Evolutionary conservation across 2,329 filamentous ascomycete species (phyloP).

Genomic region (Colletotrichum echinochloae): DNA sequence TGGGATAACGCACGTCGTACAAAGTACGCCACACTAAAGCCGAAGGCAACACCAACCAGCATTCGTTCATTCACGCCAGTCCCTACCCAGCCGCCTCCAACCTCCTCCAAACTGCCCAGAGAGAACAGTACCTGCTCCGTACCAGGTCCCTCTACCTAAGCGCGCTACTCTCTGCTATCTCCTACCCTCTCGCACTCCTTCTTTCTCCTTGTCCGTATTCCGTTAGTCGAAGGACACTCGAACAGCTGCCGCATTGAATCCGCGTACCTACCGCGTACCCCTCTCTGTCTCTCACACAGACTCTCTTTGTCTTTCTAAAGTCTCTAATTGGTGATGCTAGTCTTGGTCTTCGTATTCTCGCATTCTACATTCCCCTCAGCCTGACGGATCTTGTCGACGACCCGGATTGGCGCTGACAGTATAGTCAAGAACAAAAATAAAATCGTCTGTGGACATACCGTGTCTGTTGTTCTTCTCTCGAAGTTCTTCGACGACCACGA

Average conservation of each 20-base stretch:
- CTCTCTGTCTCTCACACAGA: background rate
- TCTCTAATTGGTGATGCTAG: background rate
- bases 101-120: background rate
- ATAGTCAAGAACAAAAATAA: background rate
- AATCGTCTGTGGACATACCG: background rate
- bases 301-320: slow-evolving; percentile 2
- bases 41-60: background rate
- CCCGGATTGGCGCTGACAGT: background rate
- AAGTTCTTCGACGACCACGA: slow-evolving; percentile 4
- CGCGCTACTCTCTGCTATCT: slow-evolving; percentile 18
- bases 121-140: background rate
- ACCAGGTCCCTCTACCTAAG: too few species aligned
- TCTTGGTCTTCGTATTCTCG: background rate
- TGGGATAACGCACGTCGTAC: slow-evolving; percentile 22
- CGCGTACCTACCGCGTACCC: slow-evolving; percentile 14
- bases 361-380: slow-evolving; percentile 1
- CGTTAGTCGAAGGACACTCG: slow-evolving; percentile 17
- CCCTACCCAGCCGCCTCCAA: slow-evolving; percentile 10
- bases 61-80: slow-evolving; percentile 5
- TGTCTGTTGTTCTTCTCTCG: background rate
- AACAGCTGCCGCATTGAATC: background rate
- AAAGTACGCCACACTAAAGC: background rate
- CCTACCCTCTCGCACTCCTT: background rate
- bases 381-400: background rate
- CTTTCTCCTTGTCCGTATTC: background rate